Evolutionary conservation across 495 filamentous ascomycete genomes (phyloP).

Genomic region (Chaetomium tenue): DNA sequence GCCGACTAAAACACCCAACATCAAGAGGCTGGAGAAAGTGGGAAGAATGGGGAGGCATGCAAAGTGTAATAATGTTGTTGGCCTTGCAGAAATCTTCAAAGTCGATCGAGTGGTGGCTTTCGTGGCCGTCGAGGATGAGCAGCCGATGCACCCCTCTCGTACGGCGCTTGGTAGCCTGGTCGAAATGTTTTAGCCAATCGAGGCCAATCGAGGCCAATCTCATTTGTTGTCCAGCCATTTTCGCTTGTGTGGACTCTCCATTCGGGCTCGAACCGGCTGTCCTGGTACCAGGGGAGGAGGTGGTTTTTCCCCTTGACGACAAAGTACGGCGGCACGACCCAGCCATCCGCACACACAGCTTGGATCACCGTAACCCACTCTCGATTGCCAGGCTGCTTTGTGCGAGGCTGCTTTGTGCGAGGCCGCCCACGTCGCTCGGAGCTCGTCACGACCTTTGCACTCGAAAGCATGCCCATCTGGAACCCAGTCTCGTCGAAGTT

Average conservation of each 20-base stretch:
- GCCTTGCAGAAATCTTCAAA: slow-evolving; percentile 32
- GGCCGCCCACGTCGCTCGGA: too few relatives aligned
- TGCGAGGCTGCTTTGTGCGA: too few relatives aligned
- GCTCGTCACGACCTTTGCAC: too few relatives aligned
- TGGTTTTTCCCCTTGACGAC: background rate
- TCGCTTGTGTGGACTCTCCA: background rate
- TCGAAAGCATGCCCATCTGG: too few relatives aligned
- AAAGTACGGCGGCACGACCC: background rate
- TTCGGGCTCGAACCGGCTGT: background rate
- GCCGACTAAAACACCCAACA: slow-evolving; percentile 8
- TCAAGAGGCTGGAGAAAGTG: slow-evolving; percentile 7
- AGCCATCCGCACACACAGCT: background rate
- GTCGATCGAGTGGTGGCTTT: slow-evolving; percentile 24
- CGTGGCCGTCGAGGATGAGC: slow-evolving; percentile 28
- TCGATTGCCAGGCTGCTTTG: too few relatives aligned
- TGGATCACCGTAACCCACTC: too few relatives aligned
- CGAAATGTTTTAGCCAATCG: too few relatives aligned
- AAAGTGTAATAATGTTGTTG: slow-evolving; percentile 35
- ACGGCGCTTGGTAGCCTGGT: too few relatives aligned
- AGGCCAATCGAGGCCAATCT: too few relatives aligned
- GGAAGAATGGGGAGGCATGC: slow-evolving; percentile 12
- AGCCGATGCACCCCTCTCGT: background rate
- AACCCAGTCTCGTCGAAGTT: too few relatives aligned
- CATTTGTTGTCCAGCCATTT: too few relatives aligned
- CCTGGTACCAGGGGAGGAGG: background rate